Evolutionary conservation across 1,139 yeast species (phyloP).

Genomic region (Protomyces inouyei): DNA sequence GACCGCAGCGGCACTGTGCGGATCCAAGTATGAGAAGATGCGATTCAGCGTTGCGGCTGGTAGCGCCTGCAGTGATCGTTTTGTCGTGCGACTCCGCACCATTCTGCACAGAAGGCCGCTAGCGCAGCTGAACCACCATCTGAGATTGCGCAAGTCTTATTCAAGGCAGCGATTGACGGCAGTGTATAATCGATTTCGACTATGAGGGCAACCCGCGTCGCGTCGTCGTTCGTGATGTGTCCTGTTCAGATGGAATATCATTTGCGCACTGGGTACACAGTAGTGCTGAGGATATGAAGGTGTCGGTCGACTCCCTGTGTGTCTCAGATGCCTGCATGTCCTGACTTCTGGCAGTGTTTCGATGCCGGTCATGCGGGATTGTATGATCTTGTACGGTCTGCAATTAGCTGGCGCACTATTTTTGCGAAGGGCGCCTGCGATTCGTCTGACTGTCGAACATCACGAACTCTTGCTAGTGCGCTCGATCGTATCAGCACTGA

Average conservation of each 20-base stretch:
- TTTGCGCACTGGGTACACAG: too few species aligned
- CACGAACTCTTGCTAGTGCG: not conserved
- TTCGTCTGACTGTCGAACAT: not conserved
- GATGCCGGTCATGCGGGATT: not conserved
- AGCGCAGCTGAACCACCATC: too few species aligned
- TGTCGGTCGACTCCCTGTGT: too few species aligned
- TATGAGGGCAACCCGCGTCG: too few species aligned
- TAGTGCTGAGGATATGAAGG: too few species aligned
- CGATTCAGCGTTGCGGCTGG: slow-evolving; percentile 43
- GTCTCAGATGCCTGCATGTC: not conserved
- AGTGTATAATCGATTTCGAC: too few species aligned
- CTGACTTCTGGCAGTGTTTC: not conserved
- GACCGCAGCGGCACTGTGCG: not conserved
- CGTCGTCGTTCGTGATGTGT: too few species aligned
- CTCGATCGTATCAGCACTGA: not conserved
- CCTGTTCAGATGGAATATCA: too few species aligned
- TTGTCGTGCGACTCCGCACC: slow-evolving; percentile 42
- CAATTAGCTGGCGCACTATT: not conserved
- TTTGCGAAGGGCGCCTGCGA: not conserved
- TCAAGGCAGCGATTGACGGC: too few species aligned
- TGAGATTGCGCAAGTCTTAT: too few species aligned
- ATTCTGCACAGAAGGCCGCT: slow-evolving; percentile 26
- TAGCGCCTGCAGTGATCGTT: slow-evolving; percentile 45
- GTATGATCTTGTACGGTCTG: not conserved
- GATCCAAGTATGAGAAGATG: slow-evolving; percentile 47